Conservation (phyloP, 768 basidiomycete genomes). For the Gloeophyllum trabeum region DNA sequence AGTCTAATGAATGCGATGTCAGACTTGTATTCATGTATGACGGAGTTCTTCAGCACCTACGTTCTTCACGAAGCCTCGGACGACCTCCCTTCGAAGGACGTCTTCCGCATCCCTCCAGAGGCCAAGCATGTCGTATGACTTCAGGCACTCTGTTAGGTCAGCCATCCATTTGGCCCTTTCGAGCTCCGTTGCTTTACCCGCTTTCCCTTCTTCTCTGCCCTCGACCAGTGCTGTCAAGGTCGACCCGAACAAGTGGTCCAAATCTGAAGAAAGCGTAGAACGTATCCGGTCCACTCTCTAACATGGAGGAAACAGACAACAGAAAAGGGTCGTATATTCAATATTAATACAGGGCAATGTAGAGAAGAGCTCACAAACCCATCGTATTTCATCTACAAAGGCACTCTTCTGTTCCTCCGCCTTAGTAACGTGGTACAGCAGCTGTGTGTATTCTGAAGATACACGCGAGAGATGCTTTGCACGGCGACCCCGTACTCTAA, state of each 20-base stretch:
- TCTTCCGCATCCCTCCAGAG: slow-evolving; percentile 88
- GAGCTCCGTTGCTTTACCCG: slow-evolving; percentile 26
- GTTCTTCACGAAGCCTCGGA: slow-evolving; percentile 69
- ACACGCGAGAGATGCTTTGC: slow-evolving; percentile 79
- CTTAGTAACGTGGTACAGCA: slow-evolving; percentile 83
- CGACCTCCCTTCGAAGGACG: slow-evolving; percentile 60
- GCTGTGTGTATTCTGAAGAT: slow-evolving; percentile 84
- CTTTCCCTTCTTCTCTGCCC: slow-evolving; percentile 26
- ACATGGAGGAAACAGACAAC: slow-evolving; percentile 1
- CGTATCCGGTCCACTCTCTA: slow-evolving; percentile 81
- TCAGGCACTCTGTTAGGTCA: slow-evolving; percentile 70
- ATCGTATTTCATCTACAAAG: slow-evolving; percentile 77
- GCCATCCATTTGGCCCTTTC: slow-evolving; percentile 51
- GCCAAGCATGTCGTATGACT: slow-evolving; percentile 68
- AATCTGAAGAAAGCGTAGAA: slow-evolving; percentile 74
- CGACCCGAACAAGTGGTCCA: slow-evolving; percentile 70
- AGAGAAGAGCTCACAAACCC: slow-evolving; percentile 40
- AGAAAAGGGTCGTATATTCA: slow-evolving; percentile 2
- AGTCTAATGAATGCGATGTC: too few species aligned
- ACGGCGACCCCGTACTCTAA: slow-evolving; percentile 47
- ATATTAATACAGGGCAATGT: slow-evolving; percentile 15
- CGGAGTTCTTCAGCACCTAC: too few species aligned
- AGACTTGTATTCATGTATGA: too few species aligned
- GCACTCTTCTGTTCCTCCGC: slow-evolving; percentile 66
- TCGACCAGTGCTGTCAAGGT: slow-evolving; percentile 35